Evolutionary conservation across 371 early-diverging fungal species (phyloP).

Genomic region (Nematocida sp.): DNA sequence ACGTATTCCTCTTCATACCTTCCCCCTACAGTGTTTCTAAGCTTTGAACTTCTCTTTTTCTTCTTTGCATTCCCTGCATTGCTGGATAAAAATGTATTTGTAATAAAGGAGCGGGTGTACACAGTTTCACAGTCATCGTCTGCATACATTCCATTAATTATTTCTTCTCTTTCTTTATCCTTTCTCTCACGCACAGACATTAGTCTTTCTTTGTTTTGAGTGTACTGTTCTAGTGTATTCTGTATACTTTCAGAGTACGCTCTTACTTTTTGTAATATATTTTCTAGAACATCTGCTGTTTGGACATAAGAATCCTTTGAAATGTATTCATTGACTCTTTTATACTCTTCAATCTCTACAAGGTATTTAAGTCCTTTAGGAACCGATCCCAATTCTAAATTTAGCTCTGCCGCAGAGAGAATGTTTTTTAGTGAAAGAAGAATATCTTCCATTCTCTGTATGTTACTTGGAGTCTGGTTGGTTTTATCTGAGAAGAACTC

Average conservation of each 20-base stretch:
- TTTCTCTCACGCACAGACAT: conserved; percentile 43
- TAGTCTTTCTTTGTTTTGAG: conserved; percentile 8
- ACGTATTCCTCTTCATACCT: conserved; percentile 59
- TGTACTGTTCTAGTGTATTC: conserved; percentile 7
- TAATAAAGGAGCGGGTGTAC: conserved; percentile 48
- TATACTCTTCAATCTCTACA: conserved; percentile 19
- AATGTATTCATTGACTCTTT: neutral
- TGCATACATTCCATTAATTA: conserved; percentile 21
- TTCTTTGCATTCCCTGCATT: conserved; percentile 6
- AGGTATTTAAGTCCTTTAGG: conserved; percentile 19
- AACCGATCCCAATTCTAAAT: conserved; percentile 3
- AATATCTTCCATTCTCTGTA: conserved; percentile 32
- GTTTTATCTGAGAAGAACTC: conserved; percentile 25
- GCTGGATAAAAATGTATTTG: conserved; percentile 39
- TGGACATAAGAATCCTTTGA: neutral
- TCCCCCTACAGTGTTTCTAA: conserved; percentile 54
- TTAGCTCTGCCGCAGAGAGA: conserved; percentile 15
- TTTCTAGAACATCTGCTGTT: neutral
- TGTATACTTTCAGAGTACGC: neutral
- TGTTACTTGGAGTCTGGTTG: neutral
- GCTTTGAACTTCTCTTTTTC: conserved; percentile 55
- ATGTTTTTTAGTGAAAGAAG: conserved; percentile 26
- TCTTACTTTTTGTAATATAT: neutral
- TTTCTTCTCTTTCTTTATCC: conserved; percentile 53
- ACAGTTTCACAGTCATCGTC: conserved; percentile 35